A percentile compares a stretch with the other conserved stretches of the same genome.
Conservation (phyloP, 2,329 filamentous ascomycete genomes). For the Aureobasidium sp. region DNA sequence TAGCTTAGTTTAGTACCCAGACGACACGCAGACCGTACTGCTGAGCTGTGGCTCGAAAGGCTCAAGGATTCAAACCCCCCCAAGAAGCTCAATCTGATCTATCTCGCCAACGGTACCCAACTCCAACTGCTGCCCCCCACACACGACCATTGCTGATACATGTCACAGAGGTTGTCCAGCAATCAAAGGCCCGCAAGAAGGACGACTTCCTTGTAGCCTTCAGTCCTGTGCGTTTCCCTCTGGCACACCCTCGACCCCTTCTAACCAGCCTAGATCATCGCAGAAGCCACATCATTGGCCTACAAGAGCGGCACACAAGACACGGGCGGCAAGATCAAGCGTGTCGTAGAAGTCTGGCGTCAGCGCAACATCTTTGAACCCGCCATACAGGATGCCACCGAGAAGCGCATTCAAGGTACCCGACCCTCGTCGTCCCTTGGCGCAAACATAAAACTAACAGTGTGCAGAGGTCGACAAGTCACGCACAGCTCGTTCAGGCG, state of each 20-base stretch:
- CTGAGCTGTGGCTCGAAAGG: constrained; percentile 82
- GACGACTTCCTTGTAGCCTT: constrained; percentile 90
- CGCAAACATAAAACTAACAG: neutral
- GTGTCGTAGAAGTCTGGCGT: constrained; percentile 92
- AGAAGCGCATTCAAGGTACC: constrained; percentile 68
- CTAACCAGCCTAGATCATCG: constrained; percentile 52
- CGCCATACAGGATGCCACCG: constrained; percentile 71
- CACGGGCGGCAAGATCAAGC: constrained; percentile 74
- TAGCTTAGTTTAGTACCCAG: constrained; percentile 37
- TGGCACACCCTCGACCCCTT: neutral
- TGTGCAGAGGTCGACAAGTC: constrained; percentile 45
- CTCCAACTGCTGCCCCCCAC: neutral
- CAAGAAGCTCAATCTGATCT: constrained; percentile 83
- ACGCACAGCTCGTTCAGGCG: constrained; percentile 14
- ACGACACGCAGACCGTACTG: constrained; percentile 84
- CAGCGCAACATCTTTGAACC: constrained; percentile 75
- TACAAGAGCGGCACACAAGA: constrained; percentile 85
- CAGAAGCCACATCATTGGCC: constrained; percentile 79
- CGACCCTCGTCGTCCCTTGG: neutral
- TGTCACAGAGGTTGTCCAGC: constrained; percentile 77
- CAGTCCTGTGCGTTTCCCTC: constrained; percentile 51
- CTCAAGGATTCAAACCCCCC: constrained; percentile 80
- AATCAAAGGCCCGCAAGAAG: constrained; percentile 86
- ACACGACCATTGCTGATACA: neutral
- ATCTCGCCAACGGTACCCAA: constrained; percentile 76